phyloP scores from a whole-genome alignment of 108 stramenopile species.

The Fragilaria radians region DNA sequence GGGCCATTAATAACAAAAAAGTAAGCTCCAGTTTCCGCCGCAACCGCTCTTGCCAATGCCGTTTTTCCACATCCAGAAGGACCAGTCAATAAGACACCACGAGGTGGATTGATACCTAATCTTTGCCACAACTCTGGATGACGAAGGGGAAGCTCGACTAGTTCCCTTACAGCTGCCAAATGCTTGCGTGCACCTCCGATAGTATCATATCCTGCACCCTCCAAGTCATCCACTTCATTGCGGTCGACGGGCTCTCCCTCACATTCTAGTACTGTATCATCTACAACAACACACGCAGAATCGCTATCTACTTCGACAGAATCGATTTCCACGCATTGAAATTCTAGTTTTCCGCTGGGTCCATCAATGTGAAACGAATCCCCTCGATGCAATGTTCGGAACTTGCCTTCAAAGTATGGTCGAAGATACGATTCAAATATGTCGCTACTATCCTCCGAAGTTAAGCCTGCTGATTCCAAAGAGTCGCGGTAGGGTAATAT shows the following conservation, averaged over 20 bases:
- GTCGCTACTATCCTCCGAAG: conserved; percentile 28
- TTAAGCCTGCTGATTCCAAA: conserved; percentile 43
- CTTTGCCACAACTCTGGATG: conserved; percentile 96
- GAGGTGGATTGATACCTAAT: conserved; percentile 91
- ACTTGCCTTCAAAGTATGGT: conserved; percentile 86
- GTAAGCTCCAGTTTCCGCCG: conserved; percentile 94
- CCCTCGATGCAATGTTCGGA: conserved; percentile 62
- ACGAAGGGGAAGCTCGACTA: conserved; percentile 94
- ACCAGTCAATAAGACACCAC: conserved; percentile 95
- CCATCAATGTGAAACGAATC: conserved; percentile 73
- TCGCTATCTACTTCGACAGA: conserved; percentile 78
- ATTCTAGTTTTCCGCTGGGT: conserved; percentile 68
- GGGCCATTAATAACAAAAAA: conserved; percentile 98
- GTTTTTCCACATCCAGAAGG: conserved; percentile 98
- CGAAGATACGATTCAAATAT: conserved; percentile 77
- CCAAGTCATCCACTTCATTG: conserved; percentile 80
- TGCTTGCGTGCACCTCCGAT: conserved; percentile 96
- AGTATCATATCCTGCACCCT: conserved; percentile 94
- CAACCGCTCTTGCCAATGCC: conserved; percentile 91
- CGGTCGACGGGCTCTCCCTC: conserved; percentile 75
- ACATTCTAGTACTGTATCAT: conserved; percentile 78
- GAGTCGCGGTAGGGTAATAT: conserved; percentile 71
- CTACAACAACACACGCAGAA: conserved; percentile 77
- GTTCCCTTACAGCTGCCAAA: conserved; percentile 92
- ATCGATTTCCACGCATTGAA: conserved; percentile 81